Evolutionary conservation across 495 filamentous ascomycete genomes (phyloP).

Genomic region (Cladorrhinum samala): DNA sequence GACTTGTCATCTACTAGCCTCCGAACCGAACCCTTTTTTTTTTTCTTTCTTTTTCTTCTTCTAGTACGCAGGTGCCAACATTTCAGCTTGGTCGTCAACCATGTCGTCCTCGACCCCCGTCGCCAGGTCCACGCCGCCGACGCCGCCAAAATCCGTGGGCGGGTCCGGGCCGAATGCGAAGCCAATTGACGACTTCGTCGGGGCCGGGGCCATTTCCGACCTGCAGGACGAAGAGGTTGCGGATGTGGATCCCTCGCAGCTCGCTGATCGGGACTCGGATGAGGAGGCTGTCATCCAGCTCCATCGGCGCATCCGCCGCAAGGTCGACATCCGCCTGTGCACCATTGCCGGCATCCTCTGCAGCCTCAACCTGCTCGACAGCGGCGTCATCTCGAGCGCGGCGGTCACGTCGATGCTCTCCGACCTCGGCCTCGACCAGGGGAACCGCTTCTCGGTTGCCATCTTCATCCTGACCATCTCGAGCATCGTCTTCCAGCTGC

Average conservation of each 20-base stretch:
- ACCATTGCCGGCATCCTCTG: slow-evolving; percentile 69
- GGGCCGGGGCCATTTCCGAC: not conserved
- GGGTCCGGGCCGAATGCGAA: too few species aligned
- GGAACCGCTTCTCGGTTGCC: slow-evolving; percentile 61
- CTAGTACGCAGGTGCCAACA: too few species aligned
- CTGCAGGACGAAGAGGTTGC: not conserved
- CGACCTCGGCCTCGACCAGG: slow-evolving; percentile 56
- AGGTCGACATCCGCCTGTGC: slow-evolving; percentile 68
- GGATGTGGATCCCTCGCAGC: not conserved
- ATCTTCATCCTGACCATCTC: slow-evolving; percentile 78
- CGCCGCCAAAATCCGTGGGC: too few species aligned
- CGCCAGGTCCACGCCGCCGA: too few species aligned
- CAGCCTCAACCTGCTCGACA: slow-evolving; percentile 66
- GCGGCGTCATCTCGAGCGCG: slow-evolving; percentile 69
- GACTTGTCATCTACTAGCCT: too few species aligned
- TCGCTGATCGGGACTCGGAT: slow-evolving; percentile 4
- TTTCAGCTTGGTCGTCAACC: too few species aligned
- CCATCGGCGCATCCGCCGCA: slow-evolving; percentile 47
- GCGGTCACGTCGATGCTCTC: slow-evolving; percentile 67
- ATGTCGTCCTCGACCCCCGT: too few species aligned
- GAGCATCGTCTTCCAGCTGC: slow-evolving; percentile 69
- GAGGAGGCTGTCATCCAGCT: not conserved
- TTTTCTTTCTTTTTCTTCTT: too few species aligned
- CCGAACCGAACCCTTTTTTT: too few species aligned
- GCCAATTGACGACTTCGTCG: too few species aligned